These are phyloP conservation scores for Omphalea diandra DNA, from an alignment of 441 rosid species.

Conservation along the genomic window DNA sequence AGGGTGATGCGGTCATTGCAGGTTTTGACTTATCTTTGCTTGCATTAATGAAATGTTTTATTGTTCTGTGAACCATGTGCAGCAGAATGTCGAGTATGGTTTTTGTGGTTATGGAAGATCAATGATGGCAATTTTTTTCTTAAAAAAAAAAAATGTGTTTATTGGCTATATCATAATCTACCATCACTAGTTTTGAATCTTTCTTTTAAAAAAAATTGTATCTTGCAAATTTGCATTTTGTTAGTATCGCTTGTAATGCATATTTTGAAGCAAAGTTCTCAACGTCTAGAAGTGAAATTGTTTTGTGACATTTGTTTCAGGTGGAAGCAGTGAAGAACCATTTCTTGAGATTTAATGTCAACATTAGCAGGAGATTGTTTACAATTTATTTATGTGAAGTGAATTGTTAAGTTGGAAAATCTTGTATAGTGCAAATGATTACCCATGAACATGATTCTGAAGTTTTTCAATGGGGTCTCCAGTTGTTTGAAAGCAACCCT, in stretches of 20 bases:
- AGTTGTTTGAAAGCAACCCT: constrained; percentile 48
- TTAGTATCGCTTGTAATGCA: not conserved
- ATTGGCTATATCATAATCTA: not conserved
- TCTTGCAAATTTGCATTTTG: not conserved
- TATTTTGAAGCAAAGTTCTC: not conserved
- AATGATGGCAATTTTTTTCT: not conserved
- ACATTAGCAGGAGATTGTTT: not conserved
- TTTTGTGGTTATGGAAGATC: not conserved
- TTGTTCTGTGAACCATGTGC: not conserved
- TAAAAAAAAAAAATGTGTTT: too few species aligned
- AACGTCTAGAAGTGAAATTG: not conserved
- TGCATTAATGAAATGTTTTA: not conserved
- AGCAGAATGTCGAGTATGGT: not conserved
- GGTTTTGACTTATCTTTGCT: not conserved
- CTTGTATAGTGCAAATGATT: constrained; percentile 27
- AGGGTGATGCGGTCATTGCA: not conserved
- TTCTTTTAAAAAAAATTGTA: not conserved
- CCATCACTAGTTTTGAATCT: not conserved
- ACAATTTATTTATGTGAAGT: not conserved
- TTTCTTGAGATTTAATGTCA: not conserved
- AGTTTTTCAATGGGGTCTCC: constrained; percentile 54
- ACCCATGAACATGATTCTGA: constrained; percentile 55
- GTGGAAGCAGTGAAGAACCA: constrained; percentile 11
- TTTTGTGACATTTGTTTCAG: constrained; percentile 11
- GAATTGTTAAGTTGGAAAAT: not conserved